Base-by-base conservation (phyloP, 1,284 basidiomycete genomes). In the Malassezia caprae region DNA sequence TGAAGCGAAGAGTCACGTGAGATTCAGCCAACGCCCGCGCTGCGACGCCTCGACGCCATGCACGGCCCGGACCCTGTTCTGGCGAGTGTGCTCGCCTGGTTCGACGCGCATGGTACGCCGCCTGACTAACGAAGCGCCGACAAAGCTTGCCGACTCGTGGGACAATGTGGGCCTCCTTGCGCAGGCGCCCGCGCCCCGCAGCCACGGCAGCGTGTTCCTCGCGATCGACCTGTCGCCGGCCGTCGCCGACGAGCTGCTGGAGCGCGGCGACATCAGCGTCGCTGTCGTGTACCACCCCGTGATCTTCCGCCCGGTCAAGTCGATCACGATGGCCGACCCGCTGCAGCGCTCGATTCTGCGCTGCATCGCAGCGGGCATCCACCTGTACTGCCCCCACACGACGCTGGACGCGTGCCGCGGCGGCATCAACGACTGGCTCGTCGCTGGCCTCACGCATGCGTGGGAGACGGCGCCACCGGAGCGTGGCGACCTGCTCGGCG, bases 341-440 rank as follows among this genome's bases (percentile, higher is more conserved):
- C 78, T 94, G 12, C 90, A 94, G 77, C 76, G 81, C 0, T 86
- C 84, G 10, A 79, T 96, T 21, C 80, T 96, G 15, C 81, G 80
- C 52, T 85, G 88, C 55, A 84, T 84, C 0, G 84, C 86, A 0
- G 79, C 82, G 4, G 90, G 90, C 0, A 84, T 94, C 55, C 87
- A 85, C 13, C 80, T 96, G 2, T 96, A 88, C 77, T 81, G 80
- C 34, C 90, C 90, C 0, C 91, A 96, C 75, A 89, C 87, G 0
- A 82, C 86, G 1, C 79, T 94, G 12, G 91, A 96, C 74, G 82
- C 78, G 4, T 83, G 87, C 2, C 80, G 80, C 49, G 87, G 83
- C 12, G 90, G 90, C 0, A 83, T 96, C 61, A 91, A 91, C 68
- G 69, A 74, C 59, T 74, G 72, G 69, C 64, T 74, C 11, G 61